Conservation (phyloP, 139 green algal species). For the Chlorella sp. region DNA sequence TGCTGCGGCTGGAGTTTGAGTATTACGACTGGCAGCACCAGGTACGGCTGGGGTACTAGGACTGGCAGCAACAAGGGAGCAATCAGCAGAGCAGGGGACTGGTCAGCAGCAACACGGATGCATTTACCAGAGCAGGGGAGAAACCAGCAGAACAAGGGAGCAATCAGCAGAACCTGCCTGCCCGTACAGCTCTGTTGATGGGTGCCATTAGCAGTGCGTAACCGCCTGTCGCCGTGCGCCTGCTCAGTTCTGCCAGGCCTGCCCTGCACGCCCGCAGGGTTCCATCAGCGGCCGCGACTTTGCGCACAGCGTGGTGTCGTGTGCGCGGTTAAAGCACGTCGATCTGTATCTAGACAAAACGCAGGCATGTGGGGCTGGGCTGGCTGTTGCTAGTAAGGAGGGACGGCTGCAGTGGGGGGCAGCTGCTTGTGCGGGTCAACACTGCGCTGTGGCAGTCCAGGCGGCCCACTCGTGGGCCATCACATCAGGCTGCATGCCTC, state of each 20-base stretch:
- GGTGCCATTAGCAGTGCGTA: too few species aligned
- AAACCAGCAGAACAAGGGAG: too few species aligned
- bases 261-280: constrained; percentile 17
- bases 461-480: neutral
- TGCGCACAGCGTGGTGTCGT: constrained; percentile 43
- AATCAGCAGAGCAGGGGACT: too few species aligned
- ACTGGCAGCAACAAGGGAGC: too few species aligned
- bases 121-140: too few species aligned
- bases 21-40: constrained; percentile 66
- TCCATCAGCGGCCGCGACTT: constrained; percentile 50
- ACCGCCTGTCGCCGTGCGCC: too few species aligned
- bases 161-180: too few species aligned
- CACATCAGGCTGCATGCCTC: neutral
- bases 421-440: too few species aligned
- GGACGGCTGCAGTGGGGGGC: neutral
- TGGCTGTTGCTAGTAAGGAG: too few species aligned
- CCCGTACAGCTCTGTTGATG: too few species aligned
- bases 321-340: constrained; percentile 31
- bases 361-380: neutral
- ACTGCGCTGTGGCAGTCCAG: neutral
- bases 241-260: too few species aligned
- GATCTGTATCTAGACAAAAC: constrained; percentile 45
- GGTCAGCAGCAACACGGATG: too few species aligned
- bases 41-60: constrained; percentile 22
- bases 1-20: constrained; percentile 77